Conservation (phyloP, 495 filamentous ascomycete species). For the Xylaria curta region DNA sequence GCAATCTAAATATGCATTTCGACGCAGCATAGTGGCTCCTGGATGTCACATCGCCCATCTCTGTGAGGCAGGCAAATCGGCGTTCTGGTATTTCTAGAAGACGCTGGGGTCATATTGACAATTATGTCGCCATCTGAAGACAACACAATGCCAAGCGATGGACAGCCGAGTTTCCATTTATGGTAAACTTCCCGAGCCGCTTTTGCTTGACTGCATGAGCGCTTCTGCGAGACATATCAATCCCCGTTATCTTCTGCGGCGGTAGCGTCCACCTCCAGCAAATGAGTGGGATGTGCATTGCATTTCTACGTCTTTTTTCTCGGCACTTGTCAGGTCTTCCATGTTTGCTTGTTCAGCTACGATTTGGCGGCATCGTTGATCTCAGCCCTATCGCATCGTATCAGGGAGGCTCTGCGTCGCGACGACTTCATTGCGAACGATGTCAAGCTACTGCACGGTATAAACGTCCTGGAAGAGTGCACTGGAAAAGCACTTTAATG, state of each 20-base stretch:
- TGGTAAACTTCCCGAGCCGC: constrained; percentile 13
- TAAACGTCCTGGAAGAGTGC: not conserved
- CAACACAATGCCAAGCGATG: constrained; percentile 19
- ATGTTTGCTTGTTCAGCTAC: constrained; percentile 3
- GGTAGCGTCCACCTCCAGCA: constrained; percentile 3
- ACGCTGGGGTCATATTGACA: constrained; percentile 15
- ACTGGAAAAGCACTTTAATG: not conserved
- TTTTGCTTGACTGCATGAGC: not conserved
- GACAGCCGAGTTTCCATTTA: constrained; percentile 11
- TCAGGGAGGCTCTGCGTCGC: not conserved
- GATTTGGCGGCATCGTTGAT: not conserved
- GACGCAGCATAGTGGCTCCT: constrained; percentile 6
- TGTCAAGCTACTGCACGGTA: not conserved
- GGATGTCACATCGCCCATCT: not conserved
- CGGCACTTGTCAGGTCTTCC: constrained; percentile 12
- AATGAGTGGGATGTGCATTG: constrained; percentile 9
- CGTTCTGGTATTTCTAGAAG: not conserved
- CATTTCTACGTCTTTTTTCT: constrained; percentile 1
- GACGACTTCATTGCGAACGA: not conserved
- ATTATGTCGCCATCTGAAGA: constrained; percentile 21
- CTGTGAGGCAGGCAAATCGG: constrained; percentile 1
- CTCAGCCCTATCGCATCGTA: constrained; percentile 19
- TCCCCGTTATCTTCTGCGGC: constrained; percentile 4
- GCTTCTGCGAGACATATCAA: constrained; percentile 2
- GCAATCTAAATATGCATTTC: not conserved